Evolutionary conservation across 257 asterid genomes (phyloP), one percentile per base, ranked within the genome.

Genomic region (Fraxinus quadrangulata): DNA sequence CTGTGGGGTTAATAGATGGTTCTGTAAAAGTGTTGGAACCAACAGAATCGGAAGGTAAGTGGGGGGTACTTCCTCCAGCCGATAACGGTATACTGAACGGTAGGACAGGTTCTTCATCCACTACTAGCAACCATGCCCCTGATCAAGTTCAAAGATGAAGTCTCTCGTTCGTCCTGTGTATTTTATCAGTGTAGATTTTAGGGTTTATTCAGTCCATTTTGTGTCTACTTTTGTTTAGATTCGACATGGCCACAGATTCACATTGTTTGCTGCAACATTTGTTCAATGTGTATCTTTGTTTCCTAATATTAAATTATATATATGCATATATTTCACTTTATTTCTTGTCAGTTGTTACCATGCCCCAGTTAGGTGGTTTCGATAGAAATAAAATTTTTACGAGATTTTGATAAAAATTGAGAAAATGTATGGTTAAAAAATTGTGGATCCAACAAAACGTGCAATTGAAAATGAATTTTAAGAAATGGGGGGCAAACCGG

Each of bases 11-110:
- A 86, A 79, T 92, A 1, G 97, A 94, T 66, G 97, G 99, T 70
- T 87, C 97, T 0, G 97, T 94, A n/a, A 94, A 92, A 83, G 99
- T 94, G 79, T 82, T 94, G 72, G 99, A 94, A 84, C 99, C 99
- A 14, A 70, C 86, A n/a, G 99, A 94, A 80, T 87, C 93, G 0
- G 97, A 92, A 40, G 82, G 92, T 36, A 92, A 82, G 86, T 92
- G 99, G 97, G 97, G 99, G 67, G 80, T 74, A 66, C 83, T 90
- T 73, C 97, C 95, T 30, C 98, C 97, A 1, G 84, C 85, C 6
- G 96, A 91, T 24, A 92, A 87, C 14, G 96, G 96, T 21, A 66
- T 86, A 14, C 40, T 93, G 72, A 87, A 88, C 31, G 91, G 96
- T 11, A 86, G 95, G 81, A 67, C 86, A 23, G 97, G 93, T 72